phyloP scores from a whole-genome alignment of 495 filamentous ascomycete genomes.

The Hyaloscypha hepaticicola region DNA sequence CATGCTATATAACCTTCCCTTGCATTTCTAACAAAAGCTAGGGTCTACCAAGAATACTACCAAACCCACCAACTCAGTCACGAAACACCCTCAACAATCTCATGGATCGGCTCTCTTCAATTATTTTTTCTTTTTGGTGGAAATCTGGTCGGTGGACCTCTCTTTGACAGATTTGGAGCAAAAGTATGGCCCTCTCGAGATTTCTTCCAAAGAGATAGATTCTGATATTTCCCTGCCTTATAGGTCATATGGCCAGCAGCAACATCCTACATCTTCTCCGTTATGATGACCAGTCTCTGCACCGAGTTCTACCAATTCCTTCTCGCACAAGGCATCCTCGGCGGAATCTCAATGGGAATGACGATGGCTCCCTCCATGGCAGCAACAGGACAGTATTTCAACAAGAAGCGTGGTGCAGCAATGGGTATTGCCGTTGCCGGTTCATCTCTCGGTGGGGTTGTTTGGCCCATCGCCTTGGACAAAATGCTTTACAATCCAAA shows the following conservation, averaged over 20 bases:
- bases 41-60: conserved; percentile 71
- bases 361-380: conserved; percentile 69
- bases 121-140: conserved; percentile 29
- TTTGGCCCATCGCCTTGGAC: conserved; percentile 55
- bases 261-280: conserved; percentile 55
- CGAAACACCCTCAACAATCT: conserved; percentile 62
- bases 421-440: conserved; percentile 67
- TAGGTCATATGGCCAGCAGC: conserved; percentile 23
- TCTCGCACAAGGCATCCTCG: conserved; percentile 70
- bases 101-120: conserved; percentile 75
- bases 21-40: conserved; percentile 2
- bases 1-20: background rate
- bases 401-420: conserved; percentile 61
- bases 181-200: conserved; percentile 10
- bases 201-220: background rate
- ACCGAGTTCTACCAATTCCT: conserved; percentile 72
- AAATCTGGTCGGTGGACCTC: conserved; percentile 23
- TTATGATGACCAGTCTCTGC: conserved; percentile 69
- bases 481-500: conserved; percentile 21
- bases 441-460: conserved; percentile 64
- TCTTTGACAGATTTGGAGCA: conserved; percentile 29
- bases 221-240: background rate
- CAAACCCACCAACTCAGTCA: conserved; percentile 41
- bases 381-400: conserved; percentile 71
- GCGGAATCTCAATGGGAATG: conserved; percentile 71